A percentile compares a stretch with the other conserved stretches of the same genome.
Evolutionary conservation across 371 early-diverging fungal species (phyloP).

Genomic region (Actinomucor elegans): DNA sequence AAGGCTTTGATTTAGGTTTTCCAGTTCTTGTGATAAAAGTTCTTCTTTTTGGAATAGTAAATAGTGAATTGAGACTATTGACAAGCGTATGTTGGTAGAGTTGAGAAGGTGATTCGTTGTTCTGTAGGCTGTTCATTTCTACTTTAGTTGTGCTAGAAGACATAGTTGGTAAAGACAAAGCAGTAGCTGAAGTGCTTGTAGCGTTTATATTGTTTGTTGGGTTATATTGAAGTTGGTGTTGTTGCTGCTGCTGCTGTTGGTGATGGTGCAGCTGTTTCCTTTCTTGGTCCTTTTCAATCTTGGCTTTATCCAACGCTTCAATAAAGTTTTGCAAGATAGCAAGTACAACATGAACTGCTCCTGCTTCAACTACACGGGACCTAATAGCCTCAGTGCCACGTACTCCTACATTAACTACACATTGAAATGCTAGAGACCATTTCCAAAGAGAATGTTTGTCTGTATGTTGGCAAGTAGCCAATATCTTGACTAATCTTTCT

Average conservation of each 20-base stretch:
- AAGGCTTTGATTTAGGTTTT: slow-evolving; percentile 24
- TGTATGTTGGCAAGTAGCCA: slow-evolving; percentile 67
- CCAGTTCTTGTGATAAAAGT: slow-evolving; percentile 23
- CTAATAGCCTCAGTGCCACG: slow-evolving; percentile 78
- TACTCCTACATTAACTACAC: slow-evolving; percentile 83
- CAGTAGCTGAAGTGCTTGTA: neutral
- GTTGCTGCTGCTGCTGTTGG: slow-evolving; percentile 15
- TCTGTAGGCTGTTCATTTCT: neutral
- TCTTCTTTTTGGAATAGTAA: slow-evolving; percentile 25
- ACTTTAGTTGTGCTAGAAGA: slow-evolving; percentile 3
- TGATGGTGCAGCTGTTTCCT: slow-evolving; percentile 34
- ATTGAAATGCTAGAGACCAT: slow-evolving; percentile 81
- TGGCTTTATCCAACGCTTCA: slow-evolving; percentile 56
- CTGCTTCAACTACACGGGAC: slow-evolving; percentile 80
- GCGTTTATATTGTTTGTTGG: neutral
- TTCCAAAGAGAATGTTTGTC: slow-evolving; percentile 74
- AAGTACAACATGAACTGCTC: slow-evolving; percentile 74
- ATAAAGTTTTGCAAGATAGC: slow-evolving; percentile 75
- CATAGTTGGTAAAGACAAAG: slow-evolving; percentile 19
- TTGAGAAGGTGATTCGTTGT: too few relatives aligned
- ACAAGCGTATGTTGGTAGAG: too few relatives aligned
- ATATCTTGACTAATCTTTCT: slow-evolving; percentile 75
- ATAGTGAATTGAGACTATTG: slow-evolving; percentile 3
- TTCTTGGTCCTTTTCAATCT: slow-evolving; percentile 60
- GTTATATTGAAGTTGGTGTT: slow-evolving; percentile 2